Evolutionary conservation across 148 eudicot genomes (phyloP), one percentile per base, ranked within the genome.

Genomic region (Drosera capensis): DNA sequence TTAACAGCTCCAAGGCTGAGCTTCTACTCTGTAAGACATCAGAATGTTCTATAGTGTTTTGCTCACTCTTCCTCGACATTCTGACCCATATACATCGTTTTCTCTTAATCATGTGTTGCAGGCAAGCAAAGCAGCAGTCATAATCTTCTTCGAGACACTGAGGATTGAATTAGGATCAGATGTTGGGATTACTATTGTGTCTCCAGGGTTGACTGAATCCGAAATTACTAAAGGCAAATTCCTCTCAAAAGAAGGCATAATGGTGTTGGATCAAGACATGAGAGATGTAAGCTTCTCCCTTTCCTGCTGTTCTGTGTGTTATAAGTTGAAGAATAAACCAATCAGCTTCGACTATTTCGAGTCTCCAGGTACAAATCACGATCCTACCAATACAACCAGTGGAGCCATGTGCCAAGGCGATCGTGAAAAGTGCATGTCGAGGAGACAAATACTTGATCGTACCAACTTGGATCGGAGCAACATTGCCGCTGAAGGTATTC

Each of bases 111-210:
- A 28, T n/a, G 34, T 17, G 12, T 20, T 20, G 4, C 45, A 73
- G 72, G 80, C 75, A 25, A 70, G 75, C 40, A 74, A 74, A 57
- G 80, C 80, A 48, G 76, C 80, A 14, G 52, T 63, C 18, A 40
- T 65, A 19, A 56, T 59, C 13, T 63, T 70, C 20, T 74, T 45
- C 13, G 75, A 74, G 57, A 45, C 80, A 11, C 43, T 74, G 39
- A 37, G 80, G 43, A 51, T 70, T 35, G 80, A 74, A 46, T 34
- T 66, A 20, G 64, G 63, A 22, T 49, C 66, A 3, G 59, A 63
- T 11, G 51, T 70, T 41, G 67, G 67, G 14, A 50, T 74, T 13
- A 74, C 75, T 9, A 20, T 74, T 1, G 75, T 50, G 4, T 59
- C 75, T 18, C 75, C 80, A 0, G 73, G 80, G 16, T 50, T 70